Base-by-base conservation (phyloP, 805 yeast species). In the Wickerhamiella dianesei region DNA sequence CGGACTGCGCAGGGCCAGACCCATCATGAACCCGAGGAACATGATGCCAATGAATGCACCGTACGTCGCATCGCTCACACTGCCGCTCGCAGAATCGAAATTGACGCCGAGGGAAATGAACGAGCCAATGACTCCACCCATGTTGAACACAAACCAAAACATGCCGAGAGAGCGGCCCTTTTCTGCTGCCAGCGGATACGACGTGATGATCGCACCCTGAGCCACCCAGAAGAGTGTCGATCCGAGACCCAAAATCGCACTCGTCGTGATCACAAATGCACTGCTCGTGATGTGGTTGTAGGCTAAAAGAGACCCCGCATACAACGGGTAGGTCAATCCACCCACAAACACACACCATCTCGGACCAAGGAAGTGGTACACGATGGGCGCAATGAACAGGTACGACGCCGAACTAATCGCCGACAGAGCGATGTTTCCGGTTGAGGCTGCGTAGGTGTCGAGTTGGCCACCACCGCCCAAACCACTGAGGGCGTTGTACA, bases 91-190 rank as follows among this genome's bases (percentile, higher is more conserved):
- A 45, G 68, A 65, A 49, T 70, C 55, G 57, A 73, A 61, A 57
- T 74, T 75, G 53, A 72, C 64, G 36, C 73, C 79, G 60, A 76
- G 70, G 19, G 79, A 76, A 51, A 76, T 72, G 46, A 74, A 64
- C n/a, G 75, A 67, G 41, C 82, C 82, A 51, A 76, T 73, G 43
- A 75, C 79, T 9, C 77, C 80, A 56, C 82, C 82, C 56, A 75
- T 62, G 64, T 76, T 76, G 67, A 76, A 76, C 47, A 76, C 70
- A 49, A 73, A 66, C 81, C 81, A 76, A 57, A 75, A 76, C 19
- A 71, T 59, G 66, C 73, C 74, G 46, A 76, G 69, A 35, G 75
- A 75, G 36, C 64, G 63, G 40, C 78, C 81, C 60, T 75, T 74
- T 18, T 53, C 64, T 39, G 60, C 55, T 58, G 76, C 80, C 18